Percentiles rank a stretch among this genome's conserved stretches.
Evolutionary conservation across 2,329 filamentous ascomycete species (phyloP).

Genomic region (Cercospora sesami): DNA sequence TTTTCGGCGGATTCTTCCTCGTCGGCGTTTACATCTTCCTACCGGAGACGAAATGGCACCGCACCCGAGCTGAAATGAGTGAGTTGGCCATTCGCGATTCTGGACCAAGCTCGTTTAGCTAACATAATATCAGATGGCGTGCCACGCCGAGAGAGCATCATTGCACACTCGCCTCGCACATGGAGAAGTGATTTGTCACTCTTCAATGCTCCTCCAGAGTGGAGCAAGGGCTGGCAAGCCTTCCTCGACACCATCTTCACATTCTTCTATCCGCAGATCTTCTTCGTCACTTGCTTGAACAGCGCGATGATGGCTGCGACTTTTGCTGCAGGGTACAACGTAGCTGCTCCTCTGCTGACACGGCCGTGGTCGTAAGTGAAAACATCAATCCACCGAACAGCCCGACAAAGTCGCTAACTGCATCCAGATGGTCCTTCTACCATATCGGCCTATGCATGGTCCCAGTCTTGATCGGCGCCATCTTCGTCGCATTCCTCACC

Average conservation of each 20-base stretch:
- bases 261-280: conserved; percentile 38
- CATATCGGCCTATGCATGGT: conserved; percentile 31
- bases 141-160: conserved; percentile 19
- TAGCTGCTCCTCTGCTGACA: conserved; percentile 31
- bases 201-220: conserved; percentile 28
- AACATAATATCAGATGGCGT: conserved; percentile 21
- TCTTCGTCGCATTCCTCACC: conserved; percentile 30
- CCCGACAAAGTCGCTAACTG: neutral
- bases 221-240: conserved; percentile 31
- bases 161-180: conserved; percentile 25
- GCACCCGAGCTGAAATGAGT: conserved; percentile 32
- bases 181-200: conserved; percentile 32
- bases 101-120: neutral
- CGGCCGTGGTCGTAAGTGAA: conserved; percentile 27
- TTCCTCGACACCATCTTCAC: conserved; percentile 37
- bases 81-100: neutral
- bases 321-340: conserved; percentile 33
- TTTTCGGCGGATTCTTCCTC: conserved; percentile 30
- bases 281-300: conserved; percentile 38
- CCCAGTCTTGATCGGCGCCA: conserved; percentile 32
- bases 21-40: conserved; percentile 32
- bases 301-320: conserved; percentile 35
- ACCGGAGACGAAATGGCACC: conserved; percentile 36
- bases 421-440: conserved; percentile 30
- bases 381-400: neutral